Evolutionary conservation across 139 green algal genomes (phyloP).

Genomic region (Eudorina sp.): DNA sequence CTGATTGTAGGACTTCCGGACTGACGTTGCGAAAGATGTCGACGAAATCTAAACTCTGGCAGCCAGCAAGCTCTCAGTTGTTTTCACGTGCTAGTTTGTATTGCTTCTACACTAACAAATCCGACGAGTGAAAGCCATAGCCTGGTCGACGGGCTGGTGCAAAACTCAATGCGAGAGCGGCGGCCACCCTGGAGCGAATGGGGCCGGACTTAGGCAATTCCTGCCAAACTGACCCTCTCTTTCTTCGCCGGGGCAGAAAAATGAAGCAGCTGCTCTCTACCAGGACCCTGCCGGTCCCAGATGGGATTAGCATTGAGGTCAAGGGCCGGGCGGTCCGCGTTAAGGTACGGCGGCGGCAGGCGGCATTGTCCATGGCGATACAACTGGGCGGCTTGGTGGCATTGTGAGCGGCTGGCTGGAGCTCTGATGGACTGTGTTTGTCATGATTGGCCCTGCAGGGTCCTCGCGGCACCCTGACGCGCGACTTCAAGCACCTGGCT

Average conservation of each 20-base stretch:
- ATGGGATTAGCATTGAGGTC: conserved; percentile 70
- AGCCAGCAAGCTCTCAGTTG: too few species aligned
- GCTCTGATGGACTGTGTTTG: neutral
- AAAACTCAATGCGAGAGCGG: too few species aligned
- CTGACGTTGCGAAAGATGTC: too few species aligned
- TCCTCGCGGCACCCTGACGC: conserved; percentile 78
- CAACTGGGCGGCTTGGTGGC: neutral
- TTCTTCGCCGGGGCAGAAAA: conserved; percentile 30
- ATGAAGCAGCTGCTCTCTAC: conserved; percentile 87
- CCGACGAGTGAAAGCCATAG: too few species aligned
- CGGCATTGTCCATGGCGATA: too few species aligned
- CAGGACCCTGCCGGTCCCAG: conserved; percentile 74
- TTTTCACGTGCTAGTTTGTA: too few species aligned
- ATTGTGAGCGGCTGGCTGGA: neutral
- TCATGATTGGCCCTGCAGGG: conserved; percentile 61
- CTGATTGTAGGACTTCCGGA: too few species aligned
- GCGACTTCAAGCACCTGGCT: conserved; percentile 91
- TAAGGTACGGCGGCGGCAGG: conserved; percentile 57
- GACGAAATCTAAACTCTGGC: too few species aligned
- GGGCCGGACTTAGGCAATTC: too few species aligned
- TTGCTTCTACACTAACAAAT: too few species aligned
- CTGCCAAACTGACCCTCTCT: neutral
- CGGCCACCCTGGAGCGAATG: too few species aligned
- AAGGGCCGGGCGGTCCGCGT: conserved; percentile 72
- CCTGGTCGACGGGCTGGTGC: too few species aligned